Base-by-base conservation (phyloP, 768 basidiomycete genomes). In the Trametes cingulata region DNA sequence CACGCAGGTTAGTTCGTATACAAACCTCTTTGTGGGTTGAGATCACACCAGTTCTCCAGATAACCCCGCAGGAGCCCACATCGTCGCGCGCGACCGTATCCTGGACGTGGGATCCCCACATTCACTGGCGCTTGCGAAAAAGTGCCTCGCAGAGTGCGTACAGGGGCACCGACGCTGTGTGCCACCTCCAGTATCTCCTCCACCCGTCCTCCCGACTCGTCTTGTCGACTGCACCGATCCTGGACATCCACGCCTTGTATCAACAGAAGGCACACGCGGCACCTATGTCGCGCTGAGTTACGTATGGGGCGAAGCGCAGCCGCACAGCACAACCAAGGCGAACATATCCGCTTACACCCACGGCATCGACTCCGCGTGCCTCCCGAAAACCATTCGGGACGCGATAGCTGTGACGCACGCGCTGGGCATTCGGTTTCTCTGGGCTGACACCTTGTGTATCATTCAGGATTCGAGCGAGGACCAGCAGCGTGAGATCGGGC, bases 391-490 rank as follows among this genome's bases (percentile, higher is more conserved):
- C 15, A 57, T 57, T 45, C 27, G 19, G 3, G 56, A 57, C 40
- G 43, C 56, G 22, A 43, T 57, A 2, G 19, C 35, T 10, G 35
- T 57, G 3, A 35, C 42, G 35, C 24, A 48, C 10, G 20, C 48
- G 24, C 47, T 57, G 4, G 45, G 37, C 3, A 9, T 17, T 7
- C 36, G 35, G 7, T 57, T 3, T 40, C 45, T 57, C 7, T 57
- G 56, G 56, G 36, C 25, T 2, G 56, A 49, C 36, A 45, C 27
- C 17, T 25, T 57, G 13, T 57, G 56, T 46, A 57, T 57, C 35
- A 25, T 57, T 6, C 56, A 57, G 19, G 56, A 57, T 36, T 37
- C 35, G 6, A 13, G 19, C 14, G 29, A 35, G 15, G 56, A 57
- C 56, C 33, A 33, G 20, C 33, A 2, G 27, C 48, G 33, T 6